Evolutionary conservation across 257 asterid species (phyloP), one percentile per base, ranked within the genome.

Genomic region (Plantago major): DNA sequence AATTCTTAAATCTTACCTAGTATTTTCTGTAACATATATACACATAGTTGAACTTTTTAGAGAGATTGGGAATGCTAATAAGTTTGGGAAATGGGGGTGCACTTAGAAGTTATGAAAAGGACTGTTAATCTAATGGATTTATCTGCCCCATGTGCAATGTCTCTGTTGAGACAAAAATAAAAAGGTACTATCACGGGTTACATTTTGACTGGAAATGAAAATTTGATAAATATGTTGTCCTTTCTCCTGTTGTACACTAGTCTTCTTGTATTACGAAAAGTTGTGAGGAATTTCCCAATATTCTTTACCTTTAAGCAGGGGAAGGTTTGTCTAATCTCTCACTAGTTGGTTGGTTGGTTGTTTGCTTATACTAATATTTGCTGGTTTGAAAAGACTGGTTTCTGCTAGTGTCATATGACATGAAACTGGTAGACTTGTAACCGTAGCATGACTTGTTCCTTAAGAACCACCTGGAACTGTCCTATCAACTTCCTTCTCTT

Each of bases 271-370:
- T 18, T 26, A 43, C 11, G 40, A 12, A 9, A 28, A 47, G 37
- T 11, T 37, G 45, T 51, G 60, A 11, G 45, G 50, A 18, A 14
- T 17, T 28, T 30, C 33, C 57, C 48, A 15, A 48, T 65, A 46
- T 58, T 59, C 46, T 44, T 50, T 22, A 54, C 51, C 44, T n/a
- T 30, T 64, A 62, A 42, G 54, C 13, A 67, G 19, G 58, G 77
- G 54, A 19, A 42, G 58, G 55, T 59, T 73, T 74, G 82, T 65
- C 77, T 71, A 66, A 61, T 77, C 62, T 77, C 76, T 70, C 74
- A 64, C 78, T 46, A 60, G 42, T 28, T 16, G 42, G 46, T 53
- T 43, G 26, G 42, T 12, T 53, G 19, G 42, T 22, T n/a, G 33
- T 15, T 16, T 18, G 11, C 10, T n/a, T n/a, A n/a, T n/a, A n/a